Percentiles rank a stretch among this genome's conserved stretches.
Conservation (phyloP, 176 grass and related monocot species). For the Thinopyrum elongatum region DNA sequence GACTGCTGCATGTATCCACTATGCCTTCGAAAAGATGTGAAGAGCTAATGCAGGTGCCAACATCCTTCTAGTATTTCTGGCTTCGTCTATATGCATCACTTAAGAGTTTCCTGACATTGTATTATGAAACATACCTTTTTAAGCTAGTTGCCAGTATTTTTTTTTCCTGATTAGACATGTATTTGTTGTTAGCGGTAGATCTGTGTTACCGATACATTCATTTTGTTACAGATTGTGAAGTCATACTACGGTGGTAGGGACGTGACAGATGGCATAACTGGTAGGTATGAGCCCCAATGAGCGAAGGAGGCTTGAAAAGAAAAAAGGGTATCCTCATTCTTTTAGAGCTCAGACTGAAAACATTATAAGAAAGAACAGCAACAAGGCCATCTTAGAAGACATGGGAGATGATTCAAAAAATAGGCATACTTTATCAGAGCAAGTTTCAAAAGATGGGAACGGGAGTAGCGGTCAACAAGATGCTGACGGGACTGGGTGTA, state of each 20-base stretch:
- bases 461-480: constrained; percentile 13
- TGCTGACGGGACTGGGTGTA: background rate
- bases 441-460: constrained; percentile 18
- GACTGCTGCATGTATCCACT: constrained; percentile 86
- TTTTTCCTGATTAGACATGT: constrained; percentile 11
- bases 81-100: background rate
- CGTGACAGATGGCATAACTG: constrained; percentile 76
- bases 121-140: constrained; percentile 4
- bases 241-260: constrained; percentile 85
- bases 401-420: constrained; percentile 32
- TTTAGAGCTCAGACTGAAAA: constrained; percentile 49
- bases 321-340: constrained; percentile 58
- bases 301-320: constrained; percentile 73
- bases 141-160: background rate
- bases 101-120: constrained; percentile 12
- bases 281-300: constrained; percentile 88
- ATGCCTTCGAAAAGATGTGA: constrained; percentile 80
- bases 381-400: constrained; percentile 23
- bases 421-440: constrained; percentile 24
- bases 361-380: constrained; percentile 44
- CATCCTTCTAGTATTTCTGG: constrained; percentile 17
- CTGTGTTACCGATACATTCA: constrained; percentile 3
- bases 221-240: constrained; percentile 61
- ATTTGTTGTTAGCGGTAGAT: constrained; percentile 12
- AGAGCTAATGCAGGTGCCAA: constrained; percentile 75